Evolutionary conservation across 2,329 filamentous ascomycete species (phyloP).

Genomic region (Rhexocercosporidium sp.): DNA sequence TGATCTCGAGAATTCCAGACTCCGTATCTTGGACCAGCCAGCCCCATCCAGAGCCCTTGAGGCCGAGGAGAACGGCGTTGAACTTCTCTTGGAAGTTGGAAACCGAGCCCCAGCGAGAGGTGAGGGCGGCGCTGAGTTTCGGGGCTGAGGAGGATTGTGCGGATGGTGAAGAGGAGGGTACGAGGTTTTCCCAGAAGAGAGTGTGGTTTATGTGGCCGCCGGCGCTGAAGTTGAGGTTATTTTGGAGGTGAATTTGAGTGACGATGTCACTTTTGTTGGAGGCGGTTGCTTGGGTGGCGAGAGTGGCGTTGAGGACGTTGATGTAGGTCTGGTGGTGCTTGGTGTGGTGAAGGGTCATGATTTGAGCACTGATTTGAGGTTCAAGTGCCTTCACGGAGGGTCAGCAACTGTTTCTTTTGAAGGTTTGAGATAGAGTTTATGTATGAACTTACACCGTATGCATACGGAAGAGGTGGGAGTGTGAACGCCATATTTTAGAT

Average conservation of each 20-base stretch:
- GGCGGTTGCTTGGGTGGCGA: slow-evolving; percentile 64
- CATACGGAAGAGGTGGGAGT: slow-evolving; percentile 70
- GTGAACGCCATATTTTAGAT: slow-evolving; percentile 49
- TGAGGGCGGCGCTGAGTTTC: slow-evolving; percentile 64
- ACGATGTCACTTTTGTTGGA: slow-evolving; percentile 62
- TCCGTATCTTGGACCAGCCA: slow-evolving; percentile 75
- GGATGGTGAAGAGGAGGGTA: slow-evolving; percentile 62
- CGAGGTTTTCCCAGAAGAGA: slow-evolving; percentile 88
- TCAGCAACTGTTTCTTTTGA: not conserved
- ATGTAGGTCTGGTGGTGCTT: slow-evolving; percentile 84
- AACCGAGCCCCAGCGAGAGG: slow-evolving; percentile 70
- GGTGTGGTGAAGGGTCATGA: slow-evolving; percentile 81
- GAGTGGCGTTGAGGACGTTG: slow-evolving; percentile 72
- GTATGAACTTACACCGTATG: slow-evolving; percentile 33
- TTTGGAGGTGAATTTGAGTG: slow-evolving; percentile 69
- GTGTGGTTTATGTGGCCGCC: slow-evolving; percentile 94
- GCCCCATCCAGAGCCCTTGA: slow-evolving; percentile 88
- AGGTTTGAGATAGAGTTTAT: not conserved
- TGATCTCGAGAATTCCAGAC: slow-evolving; percentile 67
- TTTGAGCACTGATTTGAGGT: slow-evolving; percentile 75
- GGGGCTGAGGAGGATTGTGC: slow-evolving; percentile 62
- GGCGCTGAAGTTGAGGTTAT: slow-evolving; percentile 83
- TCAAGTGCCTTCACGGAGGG: slow-evolving; percentile 62
- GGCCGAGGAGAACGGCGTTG: slow-evolving; percentile 65
- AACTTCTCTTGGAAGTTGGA: slow-evolving; percentile 71